Conservation (phyloP, 768 basidiomycete genomes). For the Suillus ampliporus region DNA sequence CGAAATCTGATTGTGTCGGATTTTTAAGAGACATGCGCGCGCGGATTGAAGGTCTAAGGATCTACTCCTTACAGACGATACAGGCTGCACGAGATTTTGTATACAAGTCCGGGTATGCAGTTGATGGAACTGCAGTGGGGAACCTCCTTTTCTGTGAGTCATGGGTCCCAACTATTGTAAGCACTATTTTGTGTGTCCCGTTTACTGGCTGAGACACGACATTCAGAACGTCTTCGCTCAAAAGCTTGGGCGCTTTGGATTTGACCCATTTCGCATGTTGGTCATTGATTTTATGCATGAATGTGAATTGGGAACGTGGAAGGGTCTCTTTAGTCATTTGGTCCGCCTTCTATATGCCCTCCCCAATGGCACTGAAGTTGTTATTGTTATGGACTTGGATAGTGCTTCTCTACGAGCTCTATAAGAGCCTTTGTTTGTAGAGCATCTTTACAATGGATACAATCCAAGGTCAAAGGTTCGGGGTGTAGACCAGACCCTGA, state of each 20-base stretch:
- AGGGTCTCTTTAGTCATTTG: slow-evolving; percentile 38
- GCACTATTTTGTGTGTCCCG: not conserved
- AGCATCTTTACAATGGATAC: too few species aligned
- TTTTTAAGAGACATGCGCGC: slow-evolving; percentile 14
- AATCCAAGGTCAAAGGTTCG: too few species aligned
- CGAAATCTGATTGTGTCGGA: slow-evolving; percentile 21
- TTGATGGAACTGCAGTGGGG: slow-evolving; percentile 19
- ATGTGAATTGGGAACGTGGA: slow-evolving; percentile 28
- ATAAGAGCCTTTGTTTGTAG: too few species aligned
- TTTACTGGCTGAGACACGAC: not conserved
- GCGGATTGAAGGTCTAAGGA: not conserved
- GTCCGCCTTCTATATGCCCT: slow-evolving; percentile 3
- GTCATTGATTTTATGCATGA: slow-evolving; percentile 26
- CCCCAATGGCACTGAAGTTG: not conserved
- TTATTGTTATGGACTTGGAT: too few species aligned
- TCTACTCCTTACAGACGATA: slow-evolving; percentile 9
- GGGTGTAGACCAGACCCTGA: too few species aligned
- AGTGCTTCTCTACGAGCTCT: too few species aligned
- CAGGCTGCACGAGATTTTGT: slow-evolving; percentile 4
- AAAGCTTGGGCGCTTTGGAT: slow-evolving; percentile 8
- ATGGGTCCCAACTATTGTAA: slow-evolving; percentile 19
- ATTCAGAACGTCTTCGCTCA: slow-evolving; percentile 16
- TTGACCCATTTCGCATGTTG: slow-evolving; percentile 19
- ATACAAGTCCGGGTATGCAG: slow-evolving; percentile 18
- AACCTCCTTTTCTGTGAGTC: slow-evolving; percentile 12